Conservation (phyloP, 768 basidiomycete species). For the Hygrocybe punicea region DNA sequence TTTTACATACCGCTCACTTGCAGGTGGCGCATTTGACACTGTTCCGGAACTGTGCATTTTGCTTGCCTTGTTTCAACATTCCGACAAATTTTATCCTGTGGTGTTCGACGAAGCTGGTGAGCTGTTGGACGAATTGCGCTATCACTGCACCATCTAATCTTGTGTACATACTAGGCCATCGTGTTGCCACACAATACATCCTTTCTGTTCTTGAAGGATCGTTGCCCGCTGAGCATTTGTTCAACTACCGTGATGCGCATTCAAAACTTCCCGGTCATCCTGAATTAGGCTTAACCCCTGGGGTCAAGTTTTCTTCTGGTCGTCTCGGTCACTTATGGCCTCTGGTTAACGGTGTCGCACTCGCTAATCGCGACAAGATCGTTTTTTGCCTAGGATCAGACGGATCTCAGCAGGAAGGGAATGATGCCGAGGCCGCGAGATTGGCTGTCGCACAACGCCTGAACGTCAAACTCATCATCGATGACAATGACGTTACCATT, state of each 20-base stretch:
- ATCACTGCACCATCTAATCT: background rate
- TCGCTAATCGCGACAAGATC: slow-evolving; percentile 73
- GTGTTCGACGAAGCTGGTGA: slow-evolving; percentile 80
- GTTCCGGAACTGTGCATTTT: slow-evolving; percentile 83
- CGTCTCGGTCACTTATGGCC: slow-evolving; percentile 90
- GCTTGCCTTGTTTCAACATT: slow-evolving; percentile 65
- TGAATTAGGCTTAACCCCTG: slow-evolving; percentile 86
- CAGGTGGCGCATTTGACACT: slow-evolving; percentile 68
- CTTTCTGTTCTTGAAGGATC: slow-evolving; percentile 73
- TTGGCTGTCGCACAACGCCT: slow-evolving; percentile 79
- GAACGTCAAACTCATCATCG: slow-evolving; percentile 83
- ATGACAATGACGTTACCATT: slow-evolving; percentile 90
- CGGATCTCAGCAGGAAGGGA: slow-evolving; percentile 88
- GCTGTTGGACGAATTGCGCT: slow-evolving; percentile 16
- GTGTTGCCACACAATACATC: slow-evolving; percentile 87
- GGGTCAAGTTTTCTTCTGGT: slow-evolving; percentile 91
- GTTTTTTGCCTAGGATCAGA: slow-evolving; percentile 85
- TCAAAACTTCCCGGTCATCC: slow-evolving; percentile 88
- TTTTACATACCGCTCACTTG: background rate
- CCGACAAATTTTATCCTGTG: slow-evolving; percentile 61
- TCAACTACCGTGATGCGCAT: slow-evolving; percentile 83
- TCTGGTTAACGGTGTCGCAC: slow-evolving; percentile 77
- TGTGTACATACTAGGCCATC: slow-evolving; percentile 61
- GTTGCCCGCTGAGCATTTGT: slow-evolving; percentile 68
- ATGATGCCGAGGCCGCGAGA: slow-evolving; percentile 86